A percentile compares a stretch with the other conserved stretches of the same genome.
These are phyloP conservation scores for Eruca vesicaria DNA, from an alignment of 441 rosid species.

Conservation along the genomic window DNA sequence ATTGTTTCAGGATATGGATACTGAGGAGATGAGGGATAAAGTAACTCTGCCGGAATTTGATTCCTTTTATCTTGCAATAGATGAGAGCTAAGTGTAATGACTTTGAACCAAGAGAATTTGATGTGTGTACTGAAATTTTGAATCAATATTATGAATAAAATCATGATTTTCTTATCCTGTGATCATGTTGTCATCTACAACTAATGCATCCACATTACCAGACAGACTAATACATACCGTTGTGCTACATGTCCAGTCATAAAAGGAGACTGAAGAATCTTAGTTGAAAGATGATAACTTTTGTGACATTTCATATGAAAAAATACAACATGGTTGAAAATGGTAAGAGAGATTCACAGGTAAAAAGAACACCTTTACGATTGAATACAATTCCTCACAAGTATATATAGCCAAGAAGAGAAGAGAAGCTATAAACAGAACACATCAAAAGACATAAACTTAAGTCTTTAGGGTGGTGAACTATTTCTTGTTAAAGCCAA, in stretches of 20 bases:
- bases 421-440: conserved; percentile 25
- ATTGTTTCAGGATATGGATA: conserved; percentile 51
- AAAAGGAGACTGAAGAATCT: no score
- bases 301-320: not conserved
- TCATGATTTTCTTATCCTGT: not conserved
- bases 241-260: not conserved
- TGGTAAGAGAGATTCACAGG: not conserved
- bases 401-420: conserved; percentile 22
- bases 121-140: conserved; percentile 30
- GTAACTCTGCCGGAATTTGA: not conserved
- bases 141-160: conserved; percentile 19
- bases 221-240: not conserved
- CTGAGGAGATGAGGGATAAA: conserved; percentile 20
- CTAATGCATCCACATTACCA: not conserved
- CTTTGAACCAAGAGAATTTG: conserved; percentile 8
- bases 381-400: conserved; percentile 11
- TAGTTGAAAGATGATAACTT: not conserved
- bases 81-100: conserved; percentile 1
- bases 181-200: not conserved
- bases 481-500: conserved; percentile 79
- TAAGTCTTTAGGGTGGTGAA: not conserved
- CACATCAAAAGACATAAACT: conserved; percentile 7
- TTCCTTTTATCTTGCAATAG: not conserved
- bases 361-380: not conserved
- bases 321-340: not conserved